Conservation (phyloP, 352 stramenopile genomes). For the Elongisporangium prolatum region DNA sequence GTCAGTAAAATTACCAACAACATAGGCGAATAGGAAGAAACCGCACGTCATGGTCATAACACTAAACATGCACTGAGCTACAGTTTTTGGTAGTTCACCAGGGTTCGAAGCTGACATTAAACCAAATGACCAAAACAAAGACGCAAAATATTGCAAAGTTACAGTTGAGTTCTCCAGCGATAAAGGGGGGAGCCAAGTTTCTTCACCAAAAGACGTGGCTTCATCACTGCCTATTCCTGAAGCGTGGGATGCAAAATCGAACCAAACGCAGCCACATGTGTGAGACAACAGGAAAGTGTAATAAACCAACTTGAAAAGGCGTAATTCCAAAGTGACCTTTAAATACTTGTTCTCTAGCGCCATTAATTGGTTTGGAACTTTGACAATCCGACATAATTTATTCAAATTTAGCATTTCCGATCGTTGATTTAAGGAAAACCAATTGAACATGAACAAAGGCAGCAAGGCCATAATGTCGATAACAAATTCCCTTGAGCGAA, state of each 20-base stretch:
- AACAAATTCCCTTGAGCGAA: slow-evolving; percentile 34
- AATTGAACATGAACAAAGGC: slow-evolving; percentile 49
- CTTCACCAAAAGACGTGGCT: slow-evolving; percentile 11
- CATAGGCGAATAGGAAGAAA: slow-evolving; percentile 72
- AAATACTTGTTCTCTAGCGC: slow-evolving; percentile 59
- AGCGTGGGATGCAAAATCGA: slow-evolving; percentile 39
- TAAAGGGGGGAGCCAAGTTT: slow-evolving; percentile 27
- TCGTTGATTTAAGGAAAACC: slow-evolving; percentile 6
- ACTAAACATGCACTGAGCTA: slow-evolving; percentile 44
- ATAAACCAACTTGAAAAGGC: slow-evolving; percentile 72
- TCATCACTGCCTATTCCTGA: slow-evolving; percentile 11
- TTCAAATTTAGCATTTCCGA: slow-evolving; percentile 61
- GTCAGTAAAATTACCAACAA: slow-evolving; percentile 69
- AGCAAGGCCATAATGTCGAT: slow-evolving; percentile 45
- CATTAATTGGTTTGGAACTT: slow-evolving; percentile 45
- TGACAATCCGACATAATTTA: slow-evolving; percentile 52
- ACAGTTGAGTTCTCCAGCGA: slow-evolving; percentile 20
- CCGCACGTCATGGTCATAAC: slow-evolving; percentile 54
- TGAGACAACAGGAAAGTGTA: slow-evolving; percentile 65
- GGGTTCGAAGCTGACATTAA: slow-evolving; percentile 58
- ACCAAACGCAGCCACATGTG: slow-evolving; percentile 55
- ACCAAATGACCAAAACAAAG: slow-evolving; percentile 64
- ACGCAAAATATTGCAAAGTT: slow-evolving; percentile 49
- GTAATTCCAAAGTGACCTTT: slow-evolving; percentile 53
- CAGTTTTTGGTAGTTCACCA: slow-evolving; percentile 45